Evolutionary conservation across 768 basidiomycete species (phyloP).

Genomic region (Dacryopinax primogenitus): DNA sequence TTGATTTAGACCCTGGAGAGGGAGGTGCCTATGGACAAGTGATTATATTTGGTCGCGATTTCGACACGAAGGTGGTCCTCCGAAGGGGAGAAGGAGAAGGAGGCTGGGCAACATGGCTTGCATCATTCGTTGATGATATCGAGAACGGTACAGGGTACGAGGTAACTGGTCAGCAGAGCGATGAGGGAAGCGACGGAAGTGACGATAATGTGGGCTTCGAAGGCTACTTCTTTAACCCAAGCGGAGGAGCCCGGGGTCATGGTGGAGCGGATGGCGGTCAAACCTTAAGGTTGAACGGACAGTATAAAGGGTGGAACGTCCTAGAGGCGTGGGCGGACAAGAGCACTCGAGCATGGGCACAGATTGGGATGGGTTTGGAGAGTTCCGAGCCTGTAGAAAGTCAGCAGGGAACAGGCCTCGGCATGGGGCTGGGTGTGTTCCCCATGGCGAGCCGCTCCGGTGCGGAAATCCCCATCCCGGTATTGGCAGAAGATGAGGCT

Average conservation of each 20-base stretch:
- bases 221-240: conserved; percentile 73
- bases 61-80: conserved; percentile 93
- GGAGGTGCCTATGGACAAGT: conserved; percentile 75
- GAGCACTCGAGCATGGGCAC: conserved; percentile 76
- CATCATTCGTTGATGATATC: conserved; percentile 80
- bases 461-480: conserved; percentile 5
- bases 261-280: conserved; percentile 62
- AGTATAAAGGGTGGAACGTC: conserved; percentile 85
- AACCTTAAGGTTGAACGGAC: conserved; percentile 61
- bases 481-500: not conserved
- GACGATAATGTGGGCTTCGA: conserved; percentile 81
- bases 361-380: conserved; percentile 56
- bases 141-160: conserved; percentile 85
- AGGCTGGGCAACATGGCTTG: conserved; percentile 93
- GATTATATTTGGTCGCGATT: conserved; percentile 96
- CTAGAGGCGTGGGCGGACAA: conserved; percentile 88
- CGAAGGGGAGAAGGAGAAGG: conserved; percentile 80
- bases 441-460: not conserved
- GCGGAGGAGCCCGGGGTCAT: conserved; percentile 56
- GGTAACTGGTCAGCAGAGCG: conserved; percentile 39
- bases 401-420: not conserved
- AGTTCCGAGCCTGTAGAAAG: conserved; percentile 22
- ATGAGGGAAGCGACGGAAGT: conserved; percentile 51
- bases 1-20: conserved; percentile 81
- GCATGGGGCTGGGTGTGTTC: not conserved